Conservation (phyloP, 2,329 filamentous ascomycete genomes). For the Colletotrichum chrysophilum region DNA sequence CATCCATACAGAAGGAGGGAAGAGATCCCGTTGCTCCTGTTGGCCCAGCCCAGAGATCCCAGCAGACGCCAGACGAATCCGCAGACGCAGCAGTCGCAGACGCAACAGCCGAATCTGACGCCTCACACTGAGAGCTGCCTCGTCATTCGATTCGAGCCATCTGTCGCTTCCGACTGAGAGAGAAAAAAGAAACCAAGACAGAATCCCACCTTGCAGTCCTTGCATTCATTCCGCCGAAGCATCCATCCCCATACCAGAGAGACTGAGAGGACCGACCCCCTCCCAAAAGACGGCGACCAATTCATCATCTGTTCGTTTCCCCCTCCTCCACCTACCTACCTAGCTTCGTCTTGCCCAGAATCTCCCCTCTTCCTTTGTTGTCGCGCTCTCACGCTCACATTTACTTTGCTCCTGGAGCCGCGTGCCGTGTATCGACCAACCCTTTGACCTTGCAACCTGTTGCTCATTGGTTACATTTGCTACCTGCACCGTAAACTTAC, state of each 20-base stretch:
- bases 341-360: background rate
- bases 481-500: conserved; percentile 15
- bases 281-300: background rate
- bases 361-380: conserved; percentile 6
- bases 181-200: background rate
- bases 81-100: conserved; percentile 1
- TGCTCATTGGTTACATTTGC: conserved; percentile 9
- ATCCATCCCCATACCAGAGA: background rate
- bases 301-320: conserved; percentile 15
- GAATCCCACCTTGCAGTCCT: background rate
- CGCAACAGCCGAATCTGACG: background rate
- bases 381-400: background rate
- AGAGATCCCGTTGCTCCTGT: background rate
- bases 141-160: background rate
- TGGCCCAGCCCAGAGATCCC: background rate
- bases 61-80: background rate
- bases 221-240: background rate
- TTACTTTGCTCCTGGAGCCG: background rate
- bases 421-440: background rate
- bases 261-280: background rate
- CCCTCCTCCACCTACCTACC: background rate
- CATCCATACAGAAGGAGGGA: background rate
- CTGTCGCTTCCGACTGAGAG: conserved; percentile 2
- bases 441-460: conserved; percentile 11
- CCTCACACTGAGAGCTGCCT: background rate